A percentile compares a stretch with the other conserved stretches of the same genome.
Conservation (phyloP, 805 yeast species). For the Kodamaea kaohsiungensis region DNA sequence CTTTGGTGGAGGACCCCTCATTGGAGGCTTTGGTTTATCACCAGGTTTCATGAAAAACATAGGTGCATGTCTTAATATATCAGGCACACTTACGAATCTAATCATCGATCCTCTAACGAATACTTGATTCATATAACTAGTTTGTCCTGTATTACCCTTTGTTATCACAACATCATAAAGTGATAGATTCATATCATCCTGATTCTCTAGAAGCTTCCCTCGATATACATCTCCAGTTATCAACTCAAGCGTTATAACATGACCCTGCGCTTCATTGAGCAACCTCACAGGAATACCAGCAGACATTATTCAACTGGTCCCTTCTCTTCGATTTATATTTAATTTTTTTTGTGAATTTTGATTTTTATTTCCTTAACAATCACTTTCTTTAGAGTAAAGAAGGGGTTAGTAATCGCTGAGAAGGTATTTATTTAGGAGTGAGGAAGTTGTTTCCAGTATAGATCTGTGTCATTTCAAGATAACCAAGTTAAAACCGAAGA, state of each 20-base stretch:
- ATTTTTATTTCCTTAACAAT: not conserved
- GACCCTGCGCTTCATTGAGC: conserved; percentile 87
- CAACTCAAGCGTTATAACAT: conserved; percentile 77
- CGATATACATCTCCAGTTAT: conserved; percentile 84
- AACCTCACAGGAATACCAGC: conserved; percentile 69
- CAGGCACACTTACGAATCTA: conserved; percentile 83
- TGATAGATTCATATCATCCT: conserved; percentile 94
- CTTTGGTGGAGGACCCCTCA: conserved; percentile 46
- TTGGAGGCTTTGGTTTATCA: conserved; percentile 70
- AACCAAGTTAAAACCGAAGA: not conserved
- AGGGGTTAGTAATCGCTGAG: not conserved
- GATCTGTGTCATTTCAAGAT: too few relatives aligned
- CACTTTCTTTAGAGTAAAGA: not conserved
- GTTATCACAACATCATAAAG: conserved; percentile 80
- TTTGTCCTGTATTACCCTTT: conserved; percentile 62
- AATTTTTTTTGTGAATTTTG: not conserved
- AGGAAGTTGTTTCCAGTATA: too few relatives aligned
- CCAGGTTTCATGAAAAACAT: conserved; percentile 64
- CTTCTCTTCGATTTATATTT: not conserved
- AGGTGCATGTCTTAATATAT: conserved; percentile 85
- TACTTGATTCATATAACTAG: conserved; percentile 76
- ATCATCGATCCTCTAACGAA: conserved; percentile 91
- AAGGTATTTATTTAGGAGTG: too few relatives aligned
- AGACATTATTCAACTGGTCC: not conserved
- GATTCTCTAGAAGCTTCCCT: conserved; percentile 83